These are phyloP conservation scores for Anthracocystis setariae DNA, from an alignment of 1,284 basidiomycete species.

Conservation along the genomic window DNA sequence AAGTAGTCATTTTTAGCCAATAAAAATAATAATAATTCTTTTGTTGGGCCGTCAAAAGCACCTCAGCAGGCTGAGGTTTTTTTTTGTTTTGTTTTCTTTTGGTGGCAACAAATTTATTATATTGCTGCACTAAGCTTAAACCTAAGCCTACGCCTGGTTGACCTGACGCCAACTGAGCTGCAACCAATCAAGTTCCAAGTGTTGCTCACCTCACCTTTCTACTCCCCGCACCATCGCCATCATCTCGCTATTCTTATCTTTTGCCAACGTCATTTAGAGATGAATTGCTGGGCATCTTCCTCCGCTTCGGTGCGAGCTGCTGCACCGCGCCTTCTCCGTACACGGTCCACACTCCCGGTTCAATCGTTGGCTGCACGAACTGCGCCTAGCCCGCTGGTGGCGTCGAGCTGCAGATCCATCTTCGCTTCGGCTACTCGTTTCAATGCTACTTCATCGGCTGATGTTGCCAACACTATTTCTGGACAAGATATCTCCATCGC, in stretches of 20 bases:
- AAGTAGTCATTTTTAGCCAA: constrained; percentile 4
- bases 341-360: constrained; percentile 8
- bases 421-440: constrained; percentile 13
- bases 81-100: constrained; percentile 4
- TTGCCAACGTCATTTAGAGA: not conserved
- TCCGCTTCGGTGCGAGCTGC: constrained; percentile 21
- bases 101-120: constrained; percentile 3
- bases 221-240: constrained; percentile 1
- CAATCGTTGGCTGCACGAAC: constrained; percentile 6
- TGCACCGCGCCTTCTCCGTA: constrained; percentile 23
- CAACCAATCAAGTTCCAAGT: not conserved
- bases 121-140: not conserved
- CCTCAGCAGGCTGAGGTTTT: too few relatives aligned
- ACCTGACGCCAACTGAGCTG: not conserved
- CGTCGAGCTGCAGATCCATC: constrained; percentile 6
- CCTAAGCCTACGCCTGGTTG: too few relatives aligned
- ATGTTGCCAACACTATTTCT: constrained; percentile 8
- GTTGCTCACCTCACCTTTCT: not conserved
- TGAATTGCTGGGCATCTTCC: constrained; percentile 36
- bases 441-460: constrained; percentile 1
- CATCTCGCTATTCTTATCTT: not conserved
- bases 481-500: constrained; percentile 48
- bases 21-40: too few relatives aligned
- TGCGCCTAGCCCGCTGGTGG: not conserved
- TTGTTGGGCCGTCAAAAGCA: too few relatives aligned